Conservation (phyloP, 2,329 filamentous ascomycete genomes). For the Cercospora citrullina region DNA sequence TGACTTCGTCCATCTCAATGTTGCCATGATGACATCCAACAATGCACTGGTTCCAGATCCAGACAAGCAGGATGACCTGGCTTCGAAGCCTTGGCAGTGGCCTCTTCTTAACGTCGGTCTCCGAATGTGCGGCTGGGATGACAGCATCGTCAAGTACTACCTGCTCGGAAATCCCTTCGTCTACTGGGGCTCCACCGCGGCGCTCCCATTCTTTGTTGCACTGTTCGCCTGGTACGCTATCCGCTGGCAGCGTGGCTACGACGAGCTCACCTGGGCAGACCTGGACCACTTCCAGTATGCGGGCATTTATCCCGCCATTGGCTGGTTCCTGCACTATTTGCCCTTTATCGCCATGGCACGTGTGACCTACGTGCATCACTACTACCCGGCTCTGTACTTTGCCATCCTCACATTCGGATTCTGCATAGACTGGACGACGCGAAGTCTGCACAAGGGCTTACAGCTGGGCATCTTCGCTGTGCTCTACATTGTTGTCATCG, state of each 20-base stretch:
- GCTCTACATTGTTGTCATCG: constrained; percentile 73
- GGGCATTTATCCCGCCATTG: constrained; percentile 84
- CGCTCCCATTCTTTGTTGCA: constrained; percentile 70
- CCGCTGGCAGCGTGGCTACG: constrained; percentile 93
- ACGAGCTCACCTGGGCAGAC: constrained; percentile 74
- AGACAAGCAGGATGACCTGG: constrained; percentile 97
- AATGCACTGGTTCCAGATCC: constrained; percentile 96
- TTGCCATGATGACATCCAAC: constrained; percentile 99
- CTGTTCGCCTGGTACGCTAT: constrained; percentile 82
- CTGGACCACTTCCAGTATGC: constrained; percentile 95
- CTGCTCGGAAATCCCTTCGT: constrained; percentile 93
- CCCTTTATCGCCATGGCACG: constrained; percentile 97
- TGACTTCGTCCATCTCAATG: constrained; percentile 96
- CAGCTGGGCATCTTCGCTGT: constrained; percentile 70
- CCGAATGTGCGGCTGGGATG: constrained; percentile 98
- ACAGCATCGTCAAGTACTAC: constrained; percentile 95
- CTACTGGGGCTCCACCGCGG: constrained; percentile 89
- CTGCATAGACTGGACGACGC: constrained; percentile 78
- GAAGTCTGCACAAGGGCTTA: constrained; percentile 62
- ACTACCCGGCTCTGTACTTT: constrained; percentile 98
- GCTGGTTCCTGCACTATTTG: constrained; percentile 95
- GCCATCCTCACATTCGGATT: constrained; percentile 89
- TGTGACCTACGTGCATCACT: constrained; percentile 98
- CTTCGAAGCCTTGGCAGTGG: constrained; percentile 98
- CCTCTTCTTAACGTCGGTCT: constrained; percentile 91